Conservation (phyloP, 345 rosid species). For the Aegle marmelos region DNA sequence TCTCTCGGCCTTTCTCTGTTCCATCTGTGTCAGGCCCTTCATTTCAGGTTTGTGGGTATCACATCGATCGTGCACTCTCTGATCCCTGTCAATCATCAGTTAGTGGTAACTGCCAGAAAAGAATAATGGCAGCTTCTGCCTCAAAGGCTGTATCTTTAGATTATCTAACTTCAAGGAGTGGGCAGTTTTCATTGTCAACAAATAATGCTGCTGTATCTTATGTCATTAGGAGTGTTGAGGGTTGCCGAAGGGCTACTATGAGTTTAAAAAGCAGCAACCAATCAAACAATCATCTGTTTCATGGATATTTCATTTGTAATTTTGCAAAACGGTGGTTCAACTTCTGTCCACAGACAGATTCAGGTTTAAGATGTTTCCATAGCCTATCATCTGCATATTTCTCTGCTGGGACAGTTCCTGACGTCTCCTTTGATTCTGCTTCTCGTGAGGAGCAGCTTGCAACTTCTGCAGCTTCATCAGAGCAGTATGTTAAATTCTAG, state of each 20-base stretch:
- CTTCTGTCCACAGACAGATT: conserved; percentile 28
- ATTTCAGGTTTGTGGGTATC: conserved; percentile 86
- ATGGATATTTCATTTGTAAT: conserved; percentile 50
- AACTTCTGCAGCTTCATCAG: conserved; percentile 44
- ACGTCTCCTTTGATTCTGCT: conserved; percentile 62
- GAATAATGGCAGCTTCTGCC: conserved; percentile 54
- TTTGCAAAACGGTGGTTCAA: conserved; percentile 49
- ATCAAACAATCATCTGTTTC: conserved; percentile 33
- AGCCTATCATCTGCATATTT: conserved; percentile 38
- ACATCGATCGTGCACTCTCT: conserved; percentile 57
- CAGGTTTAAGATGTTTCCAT: conserved; percentile 54
- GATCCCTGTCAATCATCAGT: conserved; percentile 31
- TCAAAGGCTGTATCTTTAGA: conserved; percentile 38
- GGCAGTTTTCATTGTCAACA: conserved; percentile 16
- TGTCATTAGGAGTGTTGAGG: conserved; percentile 27
- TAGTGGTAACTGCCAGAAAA: conserved; percentile 26
- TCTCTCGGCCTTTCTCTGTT: conserved; percentile 71
- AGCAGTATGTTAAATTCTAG: conserved; percentile 43
- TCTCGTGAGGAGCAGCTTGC: conserved; percentile 50
- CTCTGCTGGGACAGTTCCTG: conserved; percentile 66
- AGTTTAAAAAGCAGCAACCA: conserved; percentile 48
- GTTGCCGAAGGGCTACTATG: conserved; percentile 59
- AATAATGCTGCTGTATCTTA: conserved; percentile 23
- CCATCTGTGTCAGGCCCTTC: conserved; percentile 93
- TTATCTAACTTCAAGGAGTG: conserved; percentile 34